phyloP scores from a whole-genome alignment of 768 basidiomycete species.

The Mycena filopes region DNA sequence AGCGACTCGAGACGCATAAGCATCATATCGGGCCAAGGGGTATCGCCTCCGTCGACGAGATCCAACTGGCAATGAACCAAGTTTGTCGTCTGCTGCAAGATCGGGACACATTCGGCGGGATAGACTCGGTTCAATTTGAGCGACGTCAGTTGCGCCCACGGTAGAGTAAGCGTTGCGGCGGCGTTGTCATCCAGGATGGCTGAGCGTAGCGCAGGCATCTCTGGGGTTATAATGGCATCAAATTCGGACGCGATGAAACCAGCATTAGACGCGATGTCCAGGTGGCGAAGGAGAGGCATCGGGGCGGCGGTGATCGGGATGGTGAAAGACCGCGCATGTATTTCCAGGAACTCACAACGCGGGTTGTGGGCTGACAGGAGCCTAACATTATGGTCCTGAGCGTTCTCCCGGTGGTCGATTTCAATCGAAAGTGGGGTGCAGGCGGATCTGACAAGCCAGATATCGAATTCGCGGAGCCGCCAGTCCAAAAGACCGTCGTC shows the following conservation, averaged over 20 bases:
- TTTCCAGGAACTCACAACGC: background rate
- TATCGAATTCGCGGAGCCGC: background rate
- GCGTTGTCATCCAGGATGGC: background rate
- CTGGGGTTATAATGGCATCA: background rate
- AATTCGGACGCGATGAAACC: too few relatives aligned
- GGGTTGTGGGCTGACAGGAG: background rate
- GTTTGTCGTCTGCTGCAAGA: background rate
- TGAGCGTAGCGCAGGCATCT: background rate
- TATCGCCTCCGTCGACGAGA: too few relatives aligned
- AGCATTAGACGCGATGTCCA: background rate
- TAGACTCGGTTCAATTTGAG: background rate
- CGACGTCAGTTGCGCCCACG: conserved; percentile 1
- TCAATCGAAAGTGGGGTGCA: too few relatives aligned
- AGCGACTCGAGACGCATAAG: background rate
- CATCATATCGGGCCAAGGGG: too few relatives aligned
- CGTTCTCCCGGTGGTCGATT: too few relatives aligned
- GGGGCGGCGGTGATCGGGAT: too few relatives aligned
- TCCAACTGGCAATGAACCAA: background rate
- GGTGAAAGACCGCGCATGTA: background rate
- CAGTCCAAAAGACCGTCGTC: too few relatives aligned
- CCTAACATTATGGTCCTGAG: too few relatives aligned
- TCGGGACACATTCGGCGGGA: background rate
- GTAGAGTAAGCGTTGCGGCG: background rate
- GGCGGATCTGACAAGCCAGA: background rate
- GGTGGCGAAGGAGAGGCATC: conserved; percentile 4